Conservation (phyloP, 2,329 filamentous ascomycete genomes). For the Lasiodiplodia gonubiensis region DNA sequence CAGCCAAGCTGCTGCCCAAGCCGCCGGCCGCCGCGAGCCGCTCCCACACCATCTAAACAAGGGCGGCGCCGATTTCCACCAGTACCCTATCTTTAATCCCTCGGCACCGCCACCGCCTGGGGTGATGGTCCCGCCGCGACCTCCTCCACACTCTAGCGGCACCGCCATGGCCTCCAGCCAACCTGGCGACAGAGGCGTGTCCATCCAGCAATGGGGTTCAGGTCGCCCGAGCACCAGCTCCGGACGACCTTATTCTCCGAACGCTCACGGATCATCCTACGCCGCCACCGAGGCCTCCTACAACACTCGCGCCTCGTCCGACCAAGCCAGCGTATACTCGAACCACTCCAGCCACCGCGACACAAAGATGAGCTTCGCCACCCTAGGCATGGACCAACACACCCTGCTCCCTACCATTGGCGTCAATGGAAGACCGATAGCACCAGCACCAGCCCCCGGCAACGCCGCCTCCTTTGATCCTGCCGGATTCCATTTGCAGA, state of each 20-base stretch:
- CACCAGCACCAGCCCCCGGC: constrained; percentile 45
- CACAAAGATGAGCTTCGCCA: constrained; percentile 51
- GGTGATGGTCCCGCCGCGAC: constrained; percentile 64
- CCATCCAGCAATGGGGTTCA: constrained; percentile 77
- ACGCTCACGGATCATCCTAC: constrained; percentile 34
- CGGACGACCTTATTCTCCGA: constrained; percentile 36
- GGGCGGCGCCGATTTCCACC: constrained; percentile 78
- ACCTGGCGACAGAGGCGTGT: constrained; percentile 68
- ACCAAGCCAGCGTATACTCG: constrained; percentile 70
- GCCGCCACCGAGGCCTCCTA: constrained; percentile 51
- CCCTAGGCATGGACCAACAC: constrained; percentile 50
- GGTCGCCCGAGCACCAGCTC: constrained; percentile 25
- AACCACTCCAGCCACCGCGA: constrained; percentile 61
- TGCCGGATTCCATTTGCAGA: constrained; percentile 67
- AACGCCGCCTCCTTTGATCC: constrained; percentile 55
- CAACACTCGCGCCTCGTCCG: constrained; percentile 63
- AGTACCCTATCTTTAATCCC: constrained; percentile 78
- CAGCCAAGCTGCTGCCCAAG: constrained; percentile 62
- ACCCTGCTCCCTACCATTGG: constrained; percentile 47
- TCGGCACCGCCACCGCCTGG: constrained; percentile 55
- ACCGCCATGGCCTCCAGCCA: constrained; percentile 73
- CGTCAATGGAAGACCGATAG: constrained; percentile 38
- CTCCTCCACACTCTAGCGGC: constrained; percentile 60
- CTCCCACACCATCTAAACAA: constrained; percentile 85
- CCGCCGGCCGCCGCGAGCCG: constrained; percentile 66